A percentile compares a stretch with the other conserved stretches of the same genome.
These are phyloP conservation scores for Glaciozyma martinii DNA, from an alignment of 768 basidiomycete genomes.

Conservation along the genomic window DNA sequence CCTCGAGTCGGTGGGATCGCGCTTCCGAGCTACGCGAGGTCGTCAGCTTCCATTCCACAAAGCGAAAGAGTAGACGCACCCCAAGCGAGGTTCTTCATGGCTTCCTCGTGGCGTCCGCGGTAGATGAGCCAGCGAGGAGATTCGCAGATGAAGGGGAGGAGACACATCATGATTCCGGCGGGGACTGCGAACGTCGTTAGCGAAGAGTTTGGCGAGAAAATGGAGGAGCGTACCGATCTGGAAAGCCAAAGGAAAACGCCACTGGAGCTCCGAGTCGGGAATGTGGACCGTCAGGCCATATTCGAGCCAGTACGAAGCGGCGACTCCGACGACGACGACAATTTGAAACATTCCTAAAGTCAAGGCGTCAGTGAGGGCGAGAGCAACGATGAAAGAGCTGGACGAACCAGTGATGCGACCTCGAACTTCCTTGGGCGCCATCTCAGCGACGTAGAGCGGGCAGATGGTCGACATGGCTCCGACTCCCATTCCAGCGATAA, in stretches of 20 bases:
- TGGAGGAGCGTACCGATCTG: not conserved
- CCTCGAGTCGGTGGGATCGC: slow-evolving; percentile 35
- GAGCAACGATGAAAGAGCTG: not conserved
- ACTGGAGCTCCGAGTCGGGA: not conserved
- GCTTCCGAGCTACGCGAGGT: slow-evolving; percentile 33
- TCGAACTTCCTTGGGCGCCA: not conserved
- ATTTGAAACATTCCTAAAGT: not conserved
- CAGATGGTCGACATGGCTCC: not conserved
- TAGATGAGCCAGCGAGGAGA: slow-evolving; percentile 41
- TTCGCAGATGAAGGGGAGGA: slow-evolving; percentile 29
- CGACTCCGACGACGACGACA: not conserved
- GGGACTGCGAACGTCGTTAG: not conserved
- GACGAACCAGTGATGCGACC: not conserved
- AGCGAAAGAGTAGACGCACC: no score
- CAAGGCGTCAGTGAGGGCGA: not conserved
- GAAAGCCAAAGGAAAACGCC: not conserved
- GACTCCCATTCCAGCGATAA: not conserved
- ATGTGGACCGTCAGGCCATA: not conserved
- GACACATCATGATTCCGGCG: not conserved
- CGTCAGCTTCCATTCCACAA: no score
- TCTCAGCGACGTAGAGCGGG: not conserved
- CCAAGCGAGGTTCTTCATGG: slow-evolving; percentile 47
- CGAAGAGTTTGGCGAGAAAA: not conserved
- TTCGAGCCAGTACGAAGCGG: not conserved
- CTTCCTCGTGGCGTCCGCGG: slow-evolving; percentile 39